Evolutionary conservation across 2,329 filamentous ascomycete species (phyloP).

Genomic region (Beauveria sp.): DNA sequence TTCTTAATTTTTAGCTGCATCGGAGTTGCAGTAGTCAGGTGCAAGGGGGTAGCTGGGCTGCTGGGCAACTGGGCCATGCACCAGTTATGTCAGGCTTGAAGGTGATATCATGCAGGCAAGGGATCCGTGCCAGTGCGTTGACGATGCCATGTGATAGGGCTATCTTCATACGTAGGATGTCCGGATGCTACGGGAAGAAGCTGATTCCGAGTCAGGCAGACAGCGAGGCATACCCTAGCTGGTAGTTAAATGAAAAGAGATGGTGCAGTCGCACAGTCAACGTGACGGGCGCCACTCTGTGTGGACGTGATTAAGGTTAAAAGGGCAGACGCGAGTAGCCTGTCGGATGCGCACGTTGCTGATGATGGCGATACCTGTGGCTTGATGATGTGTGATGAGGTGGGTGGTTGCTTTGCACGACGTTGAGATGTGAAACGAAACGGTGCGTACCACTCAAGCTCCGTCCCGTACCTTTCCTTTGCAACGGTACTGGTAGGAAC

Average conservation of each 20-base stretch:
- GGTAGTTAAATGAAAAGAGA: not conserved
- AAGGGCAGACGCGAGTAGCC: not conserved
- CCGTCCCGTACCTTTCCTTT: no score
- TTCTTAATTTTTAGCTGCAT: not conserved
- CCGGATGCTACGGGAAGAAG: not conserved
- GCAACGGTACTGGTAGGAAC: no score
- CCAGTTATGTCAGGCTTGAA: no score
- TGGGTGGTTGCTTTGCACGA: no score
- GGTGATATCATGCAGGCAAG: no score
- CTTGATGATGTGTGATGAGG: not conserved
- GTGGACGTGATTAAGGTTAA: not conserved
- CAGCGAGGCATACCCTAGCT: not conserved
- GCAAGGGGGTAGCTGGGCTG: not conserved
- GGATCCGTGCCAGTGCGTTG: not conserved
- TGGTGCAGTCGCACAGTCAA: no score
- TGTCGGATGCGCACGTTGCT: not conserved
- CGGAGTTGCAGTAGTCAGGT: not conserved
- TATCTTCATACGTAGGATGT: not conserved
- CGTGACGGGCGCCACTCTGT: no score
- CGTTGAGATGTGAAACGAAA: not conserved
- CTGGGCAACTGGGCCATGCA: not conserved
- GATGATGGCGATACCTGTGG: not conserved
- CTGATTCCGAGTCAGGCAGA: not conserved
- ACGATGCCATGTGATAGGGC: no score
- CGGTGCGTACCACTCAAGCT: no score